Base-by-base conservation (phyloP, 2,329 filamentous ascomycete species). In the Hymenoscyphus scutula region DNA sequence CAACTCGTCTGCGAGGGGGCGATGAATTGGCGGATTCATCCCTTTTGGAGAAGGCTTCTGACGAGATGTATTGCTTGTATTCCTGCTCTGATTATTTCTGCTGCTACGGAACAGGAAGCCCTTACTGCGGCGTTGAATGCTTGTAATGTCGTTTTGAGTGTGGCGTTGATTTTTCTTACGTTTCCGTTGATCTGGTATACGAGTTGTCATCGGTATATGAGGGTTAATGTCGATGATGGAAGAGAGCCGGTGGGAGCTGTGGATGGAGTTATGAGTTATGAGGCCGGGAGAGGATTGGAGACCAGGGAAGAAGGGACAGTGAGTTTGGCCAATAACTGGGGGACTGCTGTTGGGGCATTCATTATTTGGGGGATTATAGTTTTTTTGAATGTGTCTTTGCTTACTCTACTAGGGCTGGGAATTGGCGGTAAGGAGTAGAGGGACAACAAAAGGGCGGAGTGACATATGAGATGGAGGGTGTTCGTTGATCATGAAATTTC, bases 1-100 rank as follows among this genome's bases (percentile, higher is more conserved):
- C 91, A 96, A 74, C 93, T 96, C 85, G 87, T 96, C 25, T 88
- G 85, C 68, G 91, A 96, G 73, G 91, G 92, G 2, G 90, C 91
- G 64, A 76, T 96, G 56, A 84, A 85, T 56, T 92, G 90, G 89
- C 84, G 77, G 6, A 76, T 92, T 45, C 81, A 81, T 65, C 91
- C 91, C 0, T 96, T 91, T 90, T 72, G 92, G 11, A 88, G 91
- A 0, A 83, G 92, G 8, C 80, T 96, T 5, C 75, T 93, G 55
- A 96, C 91, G 0, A 84, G 91, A 15, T 84, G 81, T 51, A 90
- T 96, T 73, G 90, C 89, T 70, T 91, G 96, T 74, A 86, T 87
- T 1, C 92, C 92, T 0, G 88, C 84, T 62, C 91, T 96, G 74
- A 85, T 94, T 71, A 90, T 96, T 63, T 91, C 91, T 0, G 91